Evolutionary conservation across 2,329 filamentous ascomycete genomes (phyloP).

Genomic region (Pseudocercospora pini-densiflorae): DNA sequence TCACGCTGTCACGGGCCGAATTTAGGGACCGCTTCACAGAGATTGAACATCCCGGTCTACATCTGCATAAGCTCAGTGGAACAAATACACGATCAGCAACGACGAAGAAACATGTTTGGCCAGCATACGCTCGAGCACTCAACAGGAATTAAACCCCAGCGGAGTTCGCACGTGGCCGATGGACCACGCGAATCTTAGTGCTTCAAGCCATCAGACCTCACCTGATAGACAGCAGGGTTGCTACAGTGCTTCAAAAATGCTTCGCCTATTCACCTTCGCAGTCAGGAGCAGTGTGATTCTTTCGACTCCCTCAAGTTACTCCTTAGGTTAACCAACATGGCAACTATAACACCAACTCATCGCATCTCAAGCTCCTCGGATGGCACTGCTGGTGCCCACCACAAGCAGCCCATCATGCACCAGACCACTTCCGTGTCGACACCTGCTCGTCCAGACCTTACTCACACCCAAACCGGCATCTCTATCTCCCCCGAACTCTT

Average conservation of each 20-base stretch:
- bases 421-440: background rate
- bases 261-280: background rate
- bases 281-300: background rate
- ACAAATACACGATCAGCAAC: background rate
- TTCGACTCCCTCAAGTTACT: background rate
- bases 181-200: background rate
- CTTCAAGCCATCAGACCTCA: background rate
- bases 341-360: conserved; percentile 1
- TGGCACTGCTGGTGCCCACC: background rate
- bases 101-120: conserved; percentile 1
- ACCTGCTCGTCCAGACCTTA: conserved; percentile 2
- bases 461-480: conserved; percentile 24
- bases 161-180: conserved; percentile 4
- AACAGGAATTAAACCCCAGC: background rate
- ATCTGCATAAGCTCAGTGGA: background rate
- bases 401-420: background rate
- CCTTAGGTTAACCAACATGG: background rate
- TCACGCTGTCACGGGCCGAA: conserved; percentile 1
- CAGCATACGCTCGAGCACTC: background rate
- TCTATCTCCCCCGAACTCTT: conserved; percentile 38
- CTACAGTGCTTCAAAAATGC: conserved; percentile 1
- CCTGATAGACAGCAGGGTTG: background rate
- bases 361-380: conserved; percentile 12
- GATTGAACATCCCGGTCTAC: conserved; percentile 5
- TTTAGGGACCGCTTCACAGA: conserved; percentile 5